Conservation (phyloP, 306 rosid species). For the Vicia villosa region DNA sequence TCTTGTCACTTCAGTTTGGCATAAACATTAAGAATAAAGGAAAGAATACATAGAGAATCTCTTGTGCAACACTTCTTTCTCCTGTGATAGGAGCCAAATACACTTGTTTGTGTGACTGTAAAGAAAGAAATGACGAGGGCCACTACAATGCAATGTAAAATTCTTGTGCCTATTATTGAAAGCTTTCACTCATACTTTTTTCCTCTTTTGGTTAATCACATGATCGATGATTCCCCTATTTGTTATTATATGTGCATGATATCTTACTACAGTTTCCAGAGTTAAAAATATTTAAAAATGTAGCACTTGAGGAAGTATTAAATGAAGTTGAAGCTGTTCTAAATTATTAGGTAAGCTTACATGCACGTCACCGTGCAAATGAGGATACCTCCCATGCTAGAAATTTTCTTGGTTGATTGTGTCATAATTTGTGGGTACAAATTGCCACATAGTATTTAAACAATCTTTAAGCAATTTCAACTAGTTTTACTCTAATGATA, state of each 20-base stretch:
- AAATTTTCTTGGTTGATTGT: too few species aligned
- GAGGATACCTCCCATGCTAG: too few species aligned
- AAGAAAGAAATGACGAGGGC: conserved; percentile 45
- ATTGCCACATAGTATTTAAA: too few species aligned
- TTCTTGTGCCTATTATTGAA: conserved; percentile 49
- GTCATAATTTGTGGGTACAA: too few species aligned
- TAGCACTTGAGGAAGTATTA: background rate
- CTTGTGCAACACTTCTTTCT: conserved; percentile 43
- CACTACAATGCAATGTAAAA: conserved; percentile 42
- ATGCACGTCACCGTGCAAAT: too few species aligned
- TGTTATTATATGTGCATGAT: conserved; percentile 50
- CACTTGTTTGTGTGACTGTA: conserved; percentile 31
- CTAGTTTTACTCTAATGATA: too few species aligned
- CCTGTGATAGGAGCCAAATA: conserved; percentile 32
- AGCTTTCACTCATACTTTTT: conserved; percentile 20
- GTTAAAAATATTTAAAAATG: background rate
- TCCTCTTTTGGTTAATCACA: conserved; percentile 35
- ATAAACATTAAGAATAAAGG: conserved; percentile 40
- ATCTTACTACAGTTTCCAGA: conserved; percentile 20
- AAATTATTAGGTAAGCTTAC: too few species aligned
- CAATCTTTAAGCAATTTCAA: too few species aligned
- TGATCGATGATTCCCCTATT: conserved; percentile 38
- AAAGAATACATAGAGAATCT: conserved; percentile 45
- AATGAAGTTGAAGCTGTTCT: background rate
- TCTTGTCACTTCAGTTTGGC: conserved; percentile 40